phyloP scores from a whole-genome alignment of 495 filamentous ascomycete species.

The Xylaria castorea region DNA sequence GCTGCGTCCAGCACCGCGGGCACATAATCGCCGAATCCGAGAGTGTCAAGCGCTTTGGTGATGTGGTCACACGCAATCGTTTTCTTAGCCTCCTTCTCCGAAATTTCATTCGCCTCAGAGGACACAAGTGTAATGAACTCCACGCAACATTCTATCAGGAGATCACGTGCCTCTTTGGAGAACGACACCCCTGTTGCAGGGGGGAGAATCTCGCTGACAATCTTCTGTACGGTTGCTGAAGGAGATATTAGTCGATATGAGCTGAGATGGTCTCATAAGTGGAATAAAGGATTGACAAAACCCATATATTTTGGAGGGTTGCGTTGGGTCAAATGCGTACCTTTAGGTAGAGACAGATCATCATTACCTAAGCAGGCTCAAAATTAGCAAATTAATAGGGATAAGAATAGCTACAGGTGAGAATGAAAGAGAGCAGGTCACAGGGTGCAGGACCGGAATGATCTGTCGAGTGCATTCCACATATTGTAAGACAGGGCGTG shows the following conservation, averaged over 20 bases:
- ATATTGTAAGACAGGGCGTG: constrained; percentile 13
- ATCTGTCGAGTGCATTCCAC: not conserved
- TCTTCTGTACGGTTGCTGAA: constrained; percentile 95
- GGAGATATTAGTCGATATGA: not conserved
- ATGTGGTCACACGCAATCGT: constrained; percentile 98
- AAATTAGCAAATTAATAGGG: constrained; percentile 34
- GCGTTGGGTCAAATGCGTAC: constrained; percentile 51
- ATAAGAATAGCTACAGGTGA: not conserved
- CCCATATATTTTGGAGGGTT: constrained; percentile 20
- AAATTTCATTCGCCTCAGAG: constrained; percentile 97
- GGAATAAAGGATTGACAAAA: not conserved
- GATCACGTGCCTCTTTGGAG: constrained; percentile 90
- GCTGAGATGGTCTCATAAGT: not conserved
- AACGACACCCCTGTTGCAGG: constrained; percentile 70
- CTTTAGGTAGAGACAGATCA: constrained; percentile 94
- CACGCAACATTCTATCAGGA: constrained; percentile 98
- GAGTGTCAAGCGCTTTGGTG: constrained; percentile 84
- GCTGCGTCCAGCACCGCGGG: constrained; percentile 85
- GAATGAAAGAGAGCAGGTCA: not conserved
- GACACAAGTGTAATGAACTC: constrained; percentile 98
- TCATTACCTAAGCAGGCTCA: constrained; percentile 68
- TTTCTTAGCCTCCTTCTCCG: constrained; percentile 97
- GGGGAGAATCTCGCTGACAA: constrained; percentile 90
- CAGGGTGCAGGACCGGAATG: not conserved
- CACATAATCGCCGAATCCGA: constrained; percentile 92